A percentile compares a stretch with the other conserved stretches of the same genome.
These are phyloP conservation scores for Termitomyces sp. DNA, from an alignment of 768 basidiomycete species.

Conservation along the genomic window DNA sequence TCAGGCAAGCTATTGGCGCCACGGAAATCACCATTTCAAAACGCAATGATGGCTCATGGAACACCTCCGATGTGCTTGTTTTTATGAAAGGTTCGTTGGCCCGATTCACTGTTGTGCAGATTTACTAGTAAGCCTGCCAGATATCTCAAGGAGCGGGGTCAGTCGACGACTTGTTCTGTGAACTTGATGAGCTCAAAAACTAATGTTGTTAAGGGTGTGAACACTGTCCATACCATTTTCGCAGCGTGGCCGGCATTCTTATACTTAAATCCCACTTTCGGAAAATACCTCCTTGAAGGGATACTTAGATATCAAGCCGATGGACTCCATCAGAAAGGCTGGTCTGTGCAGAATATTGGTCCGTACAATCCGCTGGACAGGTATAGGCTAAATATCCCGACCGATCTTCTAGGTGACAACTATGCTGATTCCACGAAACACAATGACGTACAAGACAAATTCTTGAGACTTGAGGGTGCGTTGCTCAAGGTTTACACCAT, in stretches of 20 bases:
- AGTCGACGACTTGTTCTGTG: conserved; percentile 13
- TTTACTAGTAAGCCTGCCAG: conserved; percentile 18
- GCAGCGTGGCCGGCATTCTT: conserved; percentile 47
- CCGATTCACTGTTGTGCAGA: neutral
- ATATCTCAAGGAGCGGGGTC: conserved; percentile 57
- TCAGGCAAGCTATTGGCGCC: conserved; percentile 48
- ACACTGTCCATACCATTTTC: conserved; percentile 51
- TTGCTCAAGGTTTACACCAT: neutral
- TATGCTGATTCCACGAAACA: conserved; percentile 39
- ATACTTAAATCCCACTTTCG: conserved; percentile 49
- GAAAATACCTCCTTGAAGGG: conserved; percentile 53
- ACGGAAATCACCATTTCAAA: conserved; percentile 52
- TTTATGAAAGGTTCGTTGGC: conserved; percentile 47
- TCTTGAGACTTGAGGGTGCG: conserved; percentile 48
- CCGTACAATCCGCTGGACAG: neutral
- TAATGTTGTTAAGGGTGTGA: conserved; percentile 28
- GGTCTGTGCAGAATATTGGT: conserved; percentile 62
- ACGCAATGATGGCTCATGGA: conserved; percentile 39
- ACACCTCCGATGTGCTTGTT: conserved; percentile 44
- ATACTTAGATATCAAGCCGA: conserved; percentile 62
- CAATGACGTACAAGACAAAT: conserved; percentile 41
- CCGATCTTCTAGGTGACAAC: conserved; percentile 21
- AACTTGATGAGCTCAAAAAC: neutral
- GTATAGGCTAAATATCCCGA: neutral
- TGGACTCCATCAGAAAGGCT: conserved; percentile 59